Conservation (phyloP, 441 rosid genomes). For the Aleurites moluccanus region DNA sequence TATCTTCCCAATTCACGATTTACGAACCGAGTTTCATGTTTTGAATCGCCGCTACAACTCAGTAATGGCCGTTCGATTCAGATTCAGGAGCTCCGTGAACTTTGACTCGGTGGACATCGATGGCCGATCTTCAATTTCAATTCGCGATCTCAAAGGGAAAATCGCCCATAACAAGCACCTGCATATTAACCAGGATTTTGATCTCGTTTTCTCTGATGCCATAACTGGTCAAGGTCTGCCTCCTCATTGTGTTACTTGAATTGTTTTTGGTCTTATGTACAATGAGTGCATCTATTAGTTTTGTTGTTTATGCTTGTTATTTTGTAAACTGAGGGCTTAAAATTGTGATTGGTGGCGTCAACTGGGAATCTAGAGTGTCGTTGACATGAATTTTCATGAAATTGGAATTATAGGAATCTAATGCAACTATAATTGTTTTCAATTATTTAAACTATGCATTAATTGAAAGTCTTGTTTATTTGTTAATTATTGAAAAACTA, state of each 20-base stretch:
- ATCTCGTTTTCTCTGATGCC: constrained; percentile 48
- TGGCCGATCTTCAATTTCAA: constrained; percentile 40
- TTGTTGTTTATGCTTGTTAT: neutral
- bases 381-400: neutral
- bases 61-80: constrained; percentile 46
- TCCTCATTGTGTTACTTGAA: neutral
- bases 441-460: neutral
- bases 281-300: too few species aligned
- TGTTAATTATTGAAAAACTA: neutral
- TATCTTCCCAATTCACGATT: neutral
- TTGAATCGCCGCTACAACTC: constrained; percentile 20
- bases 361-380: neutral
- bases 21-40: neutral
- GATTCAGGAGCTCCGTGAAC: constrained; percentile 46
- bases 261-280: neutral
- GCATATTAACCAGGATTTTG: constrained; percentile 41
- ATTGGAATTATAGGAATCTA: neutral
- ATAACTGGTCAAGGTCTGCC: constrained; percentile 43
- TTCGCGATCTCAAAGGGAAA: constrained; percentile 48
- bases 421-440: neutral
- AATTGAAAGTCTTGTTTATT: neutral
- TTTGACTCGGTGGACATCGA: constrained; percentile 48
- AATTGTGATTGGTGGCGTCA: neutral
- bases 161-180: constrained; percentile 41
- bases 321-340: neutral